These are phyloP conservation scores for Camelina neglecta DNA, from an alignment of 345 rosid species.

Conservation along the genomic window DNA sequence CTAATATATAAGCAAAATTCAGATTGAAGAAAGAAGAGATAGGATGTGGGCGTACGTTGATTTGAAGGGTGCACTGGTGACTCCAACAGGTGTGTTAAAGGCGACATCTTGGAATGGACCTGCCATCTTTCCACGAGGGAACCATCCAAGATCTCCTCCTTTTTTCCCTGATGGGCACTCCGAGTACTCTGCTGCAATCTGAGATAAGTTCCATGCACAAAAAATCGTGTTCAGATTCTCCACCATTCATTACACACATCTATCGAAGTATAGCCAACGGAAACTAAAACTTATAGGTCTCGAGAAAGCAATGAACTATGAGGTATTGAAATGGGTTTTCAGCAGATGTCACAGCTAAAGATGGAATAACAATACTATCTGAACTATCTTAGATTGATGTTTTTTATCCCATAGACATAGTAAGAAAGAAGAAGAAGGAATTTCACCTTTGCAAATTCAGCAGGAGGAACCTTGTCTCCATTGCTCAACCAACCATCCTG, in stretches of 20 bases:
- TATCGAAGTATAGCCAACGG: neutral
- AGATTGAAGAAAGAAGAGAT: neutral
- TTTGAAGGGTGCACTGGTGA: slow-evolving; percentile 94
- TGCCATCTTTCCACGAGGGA: slow-evolving; percentile 97
- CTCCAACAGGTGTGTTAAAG: slow-evolving; percentile 78
- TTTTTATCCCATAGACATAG: neutral
- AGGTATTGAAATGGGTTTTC: slow-evolving; percentile 14
- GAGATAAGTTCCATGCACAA: slow-evolving; percentile 23
- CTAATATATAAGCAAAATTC: neutral
- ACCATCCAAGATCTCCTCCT: slow-evolving; percentile 99
- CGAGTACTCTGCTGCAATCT: slow-evolving; percentile 93
- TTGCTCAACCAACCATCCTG: slow-evolving; percentile 93
- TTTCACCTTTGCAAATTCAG: slow-evolving; percentile 93
- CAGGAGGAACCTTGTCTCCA: slow-evolving; percentile 97
- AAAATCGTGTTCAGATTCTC: slow-evolving; percentile 9
- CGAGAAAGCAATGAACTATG: neutral
- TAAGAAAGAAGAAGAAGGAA: neutral
- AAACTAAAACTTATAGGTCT: slow-evolving; percentile 16
- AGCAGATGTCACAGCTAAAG: neutral
- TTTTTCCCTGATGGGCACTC: slow-evolving; percentile 98
- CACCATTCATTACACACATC: slow-evolving; percentile 2
- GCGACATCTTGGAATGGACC: slow-evolving; percentile 98
- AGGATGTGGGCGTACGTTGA: slow-evolving; percentile 65
- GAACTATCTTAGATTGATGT: slow-evolving; percentile 7
- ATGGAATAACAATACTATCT: neutral